Conservation (phyloP, 2,329 filamentous ascomycete genomes). For the Triangularia setosa region DNA sequence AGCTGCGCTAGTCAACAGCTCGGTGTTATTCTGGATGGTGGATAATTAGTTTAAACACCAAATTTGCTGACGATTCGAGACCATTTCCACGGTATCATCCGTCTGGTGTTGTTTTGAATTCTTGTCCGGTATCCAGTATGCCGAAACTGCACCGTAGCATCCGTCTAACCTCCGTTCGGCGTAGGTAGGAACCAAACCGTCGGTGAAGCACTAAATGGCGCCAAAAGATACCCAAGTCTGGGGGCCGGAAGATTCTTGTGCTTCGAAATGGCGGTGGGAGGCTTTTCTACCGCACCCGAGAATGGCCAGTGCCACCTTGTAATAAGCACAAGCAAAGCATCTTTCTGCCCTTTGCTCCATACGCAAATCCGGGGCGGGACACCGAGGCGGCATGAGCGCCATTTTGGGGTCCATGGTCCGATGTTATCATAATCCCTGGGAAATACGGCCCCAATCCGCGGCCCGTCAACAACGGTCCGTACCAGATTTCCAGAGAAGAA, state of each 20-base stretch:
- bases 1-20: not conserved
- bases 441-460: constrained; percentile 22
- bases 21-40: not conserved
- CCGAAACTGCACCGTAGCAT: not conserved
- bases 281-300: constrained; percentile 8
- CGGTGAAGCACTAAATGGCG: constrained; percentile 11
- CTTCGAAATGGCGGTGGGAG: constrained; percentile 19
- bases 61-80: not conserved
- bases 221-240: constrained; percentile 9
- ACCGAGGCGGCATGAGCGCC: constrained; percentile 18
- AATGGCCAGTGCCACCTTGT: constrained; percentile 11
- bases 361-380: constrained; percentile 24
- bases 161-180: not conserved
- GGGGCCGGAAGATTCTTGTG: constrained; percentile 4
- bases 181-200: constrained; percentile 5
- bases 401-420: constrained; percentile 15
- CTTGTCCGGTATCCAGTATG: not conserved
- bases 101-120: not conserved
- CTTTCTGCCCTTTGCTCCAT: constrained; percentile 1
- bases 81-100: not conserved
- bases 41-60: not conserved
- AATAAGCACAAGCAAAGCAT: constrained; percentile 10
- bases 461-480: constrained; percentile 26
- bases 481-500: constrained; percentile 16
- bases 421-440: constrained; percentile 20